Evolutionary conservation across 129 eudicot species (phyloP).

Genomic region (Tagetes patula): DNA sequence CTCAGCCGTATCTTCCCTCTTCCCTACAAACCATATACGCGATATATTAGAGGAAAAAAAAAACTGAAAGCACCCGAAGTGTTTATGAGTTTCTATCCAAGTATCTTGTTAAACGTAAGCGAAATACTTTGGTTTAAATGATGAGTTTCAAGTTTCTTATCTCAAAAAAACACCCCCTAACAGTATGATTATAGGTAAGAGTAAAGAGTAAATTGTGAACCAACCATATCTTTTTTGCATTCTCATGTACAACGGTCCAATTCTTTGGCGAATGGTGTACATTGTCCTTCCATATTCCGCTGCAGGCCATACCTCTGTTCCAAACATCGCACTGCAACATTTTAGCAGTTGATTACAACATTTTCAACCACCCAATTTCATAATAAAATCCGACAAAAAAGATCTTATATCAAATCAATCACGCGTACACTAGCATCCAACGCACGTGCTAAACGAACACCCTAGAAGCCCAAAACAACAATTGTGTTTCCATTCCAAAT

Average conservation of each 20-base stretch:
- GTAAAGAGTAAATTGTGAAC: conserved; percentile 15
- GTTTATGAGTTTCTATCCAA: not conserved
- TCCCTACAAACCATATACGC: conserved; percentile 47
- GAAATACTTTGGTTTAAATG: not conserved
- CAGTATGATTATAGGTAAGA: conserved; percentile 1
- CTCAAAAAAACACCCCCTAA: not conserved
- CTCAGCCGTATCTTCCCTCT: conserved; percentile 56
- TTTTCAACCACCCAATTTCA: conserved; percentile 15
- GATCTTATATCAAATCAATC: not conserved
- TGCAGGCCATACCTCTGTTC: conserved; percentile 98
- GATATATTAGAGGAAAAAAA: not conserved
- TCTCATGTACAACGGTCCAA: conserved; percentile 90
- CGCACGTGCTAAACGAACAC: not conserved
- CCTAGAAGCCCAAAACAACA: not conserved
- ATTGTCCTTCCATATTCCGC: conserved; percentile 99
- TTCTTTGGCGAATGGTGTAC: conserved; percentile 92
- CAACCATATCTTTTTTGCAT: conserved; percentile 86
- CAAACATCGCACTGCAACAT: conserved; percentile 92
- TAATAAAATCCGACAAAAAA: not conserved
- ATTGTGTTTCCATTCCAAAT: not conserved
- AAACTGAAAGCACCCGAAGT: not conserved
- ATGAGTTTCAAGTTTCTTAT: not conserved
- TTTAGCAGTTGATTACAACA: conserved; percentile 32
- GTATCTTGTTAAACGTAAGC: not conserved
- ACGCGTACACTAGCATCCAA: not conserved